These are phyloP conservation scores for Coccomyxa sp. DNA, from an alignment of 139 green algal species.

Conservation along the genomic window DNA sequence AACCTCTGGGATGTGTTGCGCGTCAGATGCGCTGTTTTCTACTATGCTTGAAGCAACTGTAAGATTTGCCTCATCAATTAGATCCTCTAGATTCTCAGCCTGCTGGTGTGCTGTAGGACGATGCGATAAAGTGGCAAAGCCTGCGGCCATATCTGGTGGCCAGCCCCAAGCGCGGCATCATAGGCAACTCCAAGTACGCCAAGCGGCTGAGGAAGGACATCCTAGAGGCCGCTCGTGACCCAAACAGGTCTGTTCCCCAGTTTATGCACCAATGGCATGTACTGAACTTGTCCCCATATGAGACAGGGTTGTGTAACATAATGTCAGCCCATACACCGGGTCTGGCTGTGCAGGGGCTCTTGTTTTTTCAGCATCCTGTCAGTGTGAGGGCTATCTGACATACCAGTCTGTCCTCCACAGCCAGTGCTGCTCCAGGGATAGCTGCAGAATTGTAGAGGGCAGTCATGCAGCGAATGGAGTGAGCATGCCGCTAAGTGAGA, in stretches of 20 bases:
- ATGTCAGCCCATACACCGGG: not conserved
- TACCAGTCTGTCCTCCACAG: not conserved
- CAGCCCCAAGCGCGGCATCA: conserved; percentile 45
- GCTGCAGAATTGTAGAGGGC: too few species aligned
- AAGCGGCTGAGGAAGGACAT: conserved; percentile 45
- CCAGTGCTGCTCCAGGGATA: too few species aligned
- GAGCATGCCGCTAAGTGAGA: too few species aligned
- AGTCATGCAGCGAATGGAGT: too few species aligned
- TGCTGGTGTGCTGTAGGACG: conserved; percentile 14
- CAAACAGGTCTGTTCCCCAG: not conserved
- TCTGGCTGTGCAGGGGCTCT: not conserved
- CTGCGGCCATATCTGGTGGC: conserved; percentile 56
- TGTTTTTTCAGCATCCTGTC: not conserved
- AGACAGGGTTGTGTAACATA: not conserved
- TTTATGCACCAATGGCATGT: not conserved
- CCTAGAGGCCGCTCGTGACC: conserved; percentile 36
- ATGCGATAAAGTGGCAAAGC: conserved; percentile 23
- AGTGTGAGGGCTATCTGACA: not conserved
- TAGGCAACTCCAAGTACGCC: conserved; percentile 56
- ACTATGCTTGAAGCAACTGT: not conserved
- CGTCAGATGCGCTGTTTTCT: too few species aligned
- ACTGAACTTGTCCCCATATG: not conserved
- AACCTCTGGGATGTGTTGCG: too few species aligned
- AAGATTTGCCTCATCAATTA: not conserved
- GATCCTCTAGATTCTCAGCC: too few species aligned